Evolutionary conservation across 495 filamentous ascomycete species (phyloP), one percentile per base, ranked within the genome.

Genomic region (Viridothelium virens): DNA sequence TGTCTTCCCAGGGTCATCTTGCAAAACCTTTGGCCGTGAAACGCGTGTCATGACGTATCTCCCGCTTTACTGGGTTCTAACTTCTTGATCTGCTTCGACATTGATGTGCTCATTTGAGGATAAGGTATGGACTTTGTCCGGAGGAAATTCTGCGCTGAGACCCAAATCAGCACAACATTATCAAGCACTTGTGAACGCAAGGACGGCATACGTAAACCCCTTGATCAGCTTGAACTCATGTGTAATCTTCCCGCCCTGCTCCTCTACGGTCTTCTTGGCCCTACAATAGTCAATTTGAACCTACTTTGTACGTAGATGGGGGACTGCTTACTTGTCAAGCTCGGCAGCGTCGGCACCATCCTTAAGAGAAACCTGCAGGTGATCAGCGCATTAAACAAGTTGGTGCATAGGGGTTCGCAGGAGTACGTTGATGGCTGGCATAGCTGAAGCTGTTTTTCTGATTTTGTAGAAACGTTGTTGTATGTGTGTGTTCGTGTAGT

Each of bases 141-240:
- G 84, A 10, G 88, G 87, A 73, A 89, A 89, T 47, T 85, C 83
- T 66, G 90, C 91, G 61, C 93, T 97, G 66, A 65, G 48, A 10
- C 5, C 1, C 38, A 18, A 41, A 12, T 7, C 37, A 47, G 72
- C 62, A 67, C 61, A n/a, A 61, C 31, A 46, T 10, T 31, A 14
- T 5, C 37, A 46, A 31, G 63, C 14, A 44, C 66, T 48, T 3
- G 56, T 48, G 38, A 65, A 56, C 56, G 66, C 31, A 70, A 18
- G 37, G 33, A 64, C 25, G 37, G 73, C 89, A 72, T 85, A 97
- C 94, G 87, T 86, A 81, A 97, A 96, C 47, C 89, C 91, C 77
- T 91, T 93, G 79, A 95, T 91, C 68, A 97, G 75, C 46, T 76
- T 86, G 81, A 89, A 96, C 73, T 92, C 89, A 70, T 92, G 85